Evolutionary conservation across 192 early-diverging fungal genomes (phyloP).

Genomic region (Coemansia sp.): DNA sequence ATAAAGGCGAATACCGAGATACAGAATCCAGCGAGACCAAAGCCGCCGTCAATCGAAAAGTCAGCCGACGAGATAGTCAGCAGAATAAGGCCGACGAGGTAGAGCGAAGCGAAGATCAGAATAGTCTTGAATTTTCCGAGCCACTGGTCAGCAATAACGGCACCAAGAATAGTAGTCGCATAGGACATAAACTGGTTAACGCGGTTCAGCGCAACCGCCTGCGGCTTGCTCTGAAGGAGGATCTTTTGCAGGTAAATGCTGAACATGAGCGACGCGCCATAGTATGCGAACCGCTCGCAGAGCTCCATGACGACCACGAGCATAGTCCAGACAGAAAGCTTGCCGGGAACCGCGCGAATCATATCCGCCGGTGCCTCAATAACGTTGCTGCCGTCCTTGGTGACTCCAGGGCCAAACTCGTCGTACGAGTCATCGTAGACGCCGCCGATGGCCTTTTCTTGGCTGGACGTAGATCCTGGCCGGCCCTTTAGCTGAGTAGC

Average conservation of each 20-base stretch:
- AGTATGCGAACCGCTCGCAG: slow-evolving; percentile 64
- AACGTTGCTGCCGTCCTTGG: slow-evolving; percentile 14
- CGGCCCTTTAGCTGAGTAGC: slow-evolving; percentile 4
- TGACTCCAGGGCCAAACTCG: slow-evolving; percentile 11
- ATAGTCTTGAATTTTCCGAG: slow-evolving; percentile 74
- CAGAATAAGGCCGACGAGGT: slow-evolving; percentile 64
- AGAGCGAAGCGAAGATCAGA: slow-evolving; percentile 60
- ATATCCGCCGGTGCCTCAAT: slow-evolving; percentile 34
- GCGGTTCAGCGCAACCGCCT: slow-evolving; percentile 55
- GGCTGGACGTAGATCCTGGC: background rate
- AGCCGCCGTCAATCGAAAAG: slow-evolving; percentile 51
- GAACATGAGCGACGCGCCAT: slow-evolving; percentile 60
- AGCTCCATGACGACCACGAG: slow-evolving; percentile 61
- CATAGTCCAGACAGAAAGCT: slow-evolving; percentile 53
- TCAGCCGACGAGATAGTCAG: slow-evolving; percentile 64
- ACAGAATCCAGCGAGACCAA: slow-evolving; percentile 64
- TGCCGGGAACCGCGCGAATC: slow-evolving; percentile 51
- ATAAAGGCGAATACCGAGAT: slow-evolving; percentile 65
- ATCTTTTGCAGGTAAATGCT: slow-evolving; percentile 60
- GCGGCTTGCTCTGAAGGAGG: slow-evolving; percentile 52
- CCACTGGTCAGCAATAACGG: slow-evolving; percentile 71
- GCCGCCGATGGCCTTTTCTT: slow-evolving; percentile 14
- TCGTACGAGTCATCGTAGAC: background rate
- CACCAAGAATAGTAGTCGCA: slow-evolving; percentile 63
- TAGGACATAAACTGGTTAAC: slow-evolving; percentile 63